Evolutionary conservation across 164 flowering plant species (phyloP).

Genomic region (Chimonanthus salicifolius): DNA sequence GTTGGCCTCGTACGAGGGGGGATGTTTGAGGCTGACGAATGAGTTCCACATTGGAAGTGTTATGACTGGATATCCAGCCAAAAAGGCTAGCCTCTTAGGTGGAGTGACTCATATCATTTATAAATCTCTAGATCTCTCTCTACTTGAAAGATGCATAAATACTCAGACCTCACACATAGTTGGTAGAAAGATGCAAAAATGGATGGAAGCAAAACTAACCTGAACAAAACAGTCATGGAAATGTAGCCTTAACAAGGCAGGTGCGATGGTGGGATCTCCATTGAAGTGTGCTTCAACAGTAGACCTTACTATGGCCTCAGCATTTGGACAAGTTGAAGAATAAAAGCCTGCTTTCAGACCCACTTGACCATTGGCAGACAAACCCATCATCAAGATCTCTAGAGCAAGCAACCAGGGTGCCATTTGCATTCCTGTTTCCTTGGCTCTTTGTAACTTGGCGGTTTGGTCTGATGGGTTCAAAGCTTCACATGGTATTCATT

Average conservation of each 20-base stretch:
- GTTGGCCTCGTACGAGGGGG: too few relatives aligned
- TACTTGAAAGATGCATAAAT: too few relatives aligned
- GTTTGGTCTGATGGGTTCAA: not conserved
- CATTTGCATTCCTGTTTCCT: constrained; percentile 16
- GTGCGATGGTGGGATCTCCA: constrained; percentile 50
- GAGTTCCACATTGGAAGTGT: too few relatives aligned
- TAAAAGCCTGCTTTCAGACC: constrained; percentile 45
- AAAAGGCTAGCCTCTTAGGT: too few relatives aligned
- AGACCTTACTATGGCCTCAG: constrained; percentile 49
- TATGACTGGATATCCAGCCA: too few relatives aligned
- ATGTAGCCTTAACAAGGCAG: constrained; percentile 62
- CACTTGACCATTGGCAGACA: constrained; percentile 22
- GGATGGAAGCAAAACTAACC: constrained; percentile 22
- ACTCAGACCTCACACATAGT: not conserved
- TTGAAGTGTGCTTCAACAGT: constrained; percentile 43
- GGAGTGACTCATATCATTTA: too few relatives aligned
- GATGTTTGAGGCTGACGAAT: too few relatives aligned
- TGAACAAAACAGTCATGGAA: constrained; percentile 79
- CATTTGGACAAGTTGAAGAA: constrained; percentile 47
- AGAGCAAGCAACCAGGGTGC: constrained; percentile 17
- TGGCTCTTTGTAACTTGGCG: not conserved
- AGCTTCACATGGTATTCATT: not conserved
- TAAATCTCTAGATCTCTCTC: too few relatives aligned
- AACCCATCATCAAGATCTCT: constrained; percentile 16
- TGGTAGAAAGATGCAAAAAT: not conserved